Evolutionary conservation across 2,329 filamentous ascomycete species (phyloP).

Genomic region (Ascochyta rabiei): DNA sequence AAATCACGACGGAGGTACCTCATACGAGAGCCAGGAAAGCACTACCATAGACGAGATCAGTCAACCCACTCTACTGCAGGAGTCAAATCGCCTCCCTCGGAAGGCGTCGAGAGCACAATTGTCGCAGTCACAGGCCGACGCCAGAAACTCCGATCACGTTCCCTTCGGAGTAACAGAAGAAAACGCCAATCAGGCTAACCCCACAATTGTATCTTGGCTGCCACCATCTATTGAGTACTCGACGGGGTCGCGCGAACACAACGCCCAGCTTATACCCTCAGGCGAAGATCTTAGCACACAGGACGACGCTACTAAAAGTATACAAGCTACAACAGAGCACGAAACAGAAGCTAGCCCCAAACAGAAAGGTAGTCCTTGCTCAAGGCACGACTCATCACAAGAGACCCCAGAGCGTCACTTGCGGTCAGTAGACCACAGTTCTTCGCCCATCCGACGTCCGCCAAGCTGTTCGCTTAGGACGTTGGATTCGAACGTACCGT

Average conservation of each 20-base stretch:
- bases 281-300: conserved; percentile 25
- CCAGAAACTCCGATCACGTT: neutral
- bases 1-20: neutral
- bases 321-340: conserved; percentile 26
- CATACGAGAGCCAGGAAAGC: conserved; percentile 6
- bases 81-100: neutral
- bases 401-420: conserved; percentile 27
- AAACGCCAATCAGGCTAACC: neutral
- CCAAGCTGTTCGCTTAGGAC: conserved; percentile 33
- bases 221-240: conserved; percentile 5
- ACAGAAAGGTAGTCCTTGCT: conserved; percentile 16
- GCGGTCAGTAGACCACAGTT: conserved; percentile 11
- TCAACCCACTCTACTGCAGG: neutral
- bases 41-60: conserved; percentile 14
- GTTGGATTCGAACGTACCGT: conserved; percentile 25
- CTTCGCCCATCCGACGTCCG: conserved; percentile 29
- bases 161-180: neutral
- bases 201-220: neutral
- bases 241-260: conserved; percentile 23
- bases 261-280: conserved; percentile 32
- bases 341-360: neutral
- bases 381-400: conserved; percentile 44
- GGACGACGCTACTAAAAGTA: conserved; percentile 21
- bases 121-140: neutral
- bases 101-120: neutral